These are phyloP conservation scores for Thielaviopsis populi DNA, from an alignment of 2,329 filamentous ascomycete species.

Conservation along the genomic window DNA sequence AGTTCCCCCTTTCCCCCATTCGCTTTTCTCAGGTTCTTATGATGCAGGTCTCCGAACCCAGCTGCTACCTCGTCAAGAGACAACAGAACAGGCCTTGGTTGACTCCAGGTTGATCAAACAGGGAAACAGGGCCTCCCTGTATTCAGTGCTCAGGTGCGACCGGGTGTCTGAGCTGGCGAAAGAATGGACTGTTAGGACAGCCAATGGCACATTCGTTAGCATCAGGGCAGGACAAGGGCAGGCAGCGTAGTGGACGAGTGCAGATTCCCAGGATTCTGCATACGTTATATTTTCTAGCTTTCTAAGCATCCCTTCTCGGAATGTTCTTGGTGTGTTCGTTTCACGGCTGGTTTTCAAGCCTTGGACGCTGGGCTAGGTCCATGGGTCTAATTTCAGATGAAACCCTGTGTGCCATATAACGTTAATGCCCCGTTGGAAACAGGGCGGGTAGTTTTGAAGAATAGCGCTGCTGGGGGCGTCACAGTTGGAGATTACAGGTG, in stretches of 20 bases:
- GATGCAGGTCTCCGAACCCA: background rate
- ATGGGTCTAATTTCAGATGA: slow-evolving; percentile 7
- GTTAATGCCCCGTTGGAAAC: background rate
- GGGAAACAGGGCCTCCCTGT: background rate
- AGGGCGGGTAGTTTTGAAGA: background rate
- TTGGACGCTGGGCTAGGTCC: background rate
- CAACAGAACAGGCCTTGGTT: background rate
- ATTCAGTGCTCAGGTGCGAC: background rate
- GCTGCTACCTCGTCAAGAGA: background rate
- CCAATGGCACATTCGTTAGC: background rate
- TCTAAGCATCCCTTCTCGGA: background rate
- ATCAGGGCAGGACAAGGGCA: too few species aligned
- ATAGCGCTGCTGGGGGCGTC: too few species aligned
- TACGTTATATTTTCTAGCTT: background rate
- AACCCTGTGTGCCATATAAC: background rate
- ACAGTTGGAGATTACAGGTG: too few species aligned
- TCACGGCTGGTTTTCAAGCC: background rate
- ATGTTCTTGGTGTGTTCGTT: background rate
- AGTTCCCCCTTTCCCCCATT: background rate
- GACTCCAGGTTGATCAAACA: background rate
- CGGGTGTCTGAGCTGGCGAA: background rate
- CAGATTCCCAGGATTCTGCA: background rate
- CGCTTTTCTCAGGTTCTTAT: background rate
- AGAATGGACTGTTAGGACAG: background rate
- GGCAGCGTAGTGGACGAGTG: background rate